A percentile compares a stretch with the other conserved stretches of the same genome.
Conservation (phyloP, 2,329 filamentous ascomycete species). For the Trichoderma sp. region DNA sequence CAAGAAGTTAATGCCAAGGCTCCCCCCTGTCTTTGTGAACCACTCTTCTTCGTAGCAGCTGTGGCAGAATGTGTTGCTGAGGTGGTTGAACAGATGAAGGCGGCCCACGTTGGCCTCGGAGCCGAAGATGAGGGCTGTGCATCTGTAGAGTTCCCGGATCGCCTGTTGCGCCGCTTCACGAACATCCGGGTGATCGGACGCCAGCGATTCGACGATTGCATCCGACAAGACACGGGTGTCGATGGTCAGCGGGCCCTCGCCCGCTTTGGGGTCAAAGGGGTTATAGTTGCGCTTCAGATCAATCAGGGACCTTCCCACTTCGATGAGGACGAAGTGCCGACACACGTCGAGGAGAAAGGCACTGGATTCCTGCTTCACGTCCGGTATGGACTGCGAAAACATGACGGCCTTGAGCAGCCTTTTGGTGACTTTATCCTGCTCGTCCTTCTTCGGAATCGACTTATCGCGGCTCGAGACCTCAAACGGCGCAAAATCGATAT, state of each 20-base stretch:
- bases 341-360: slow-evolving; percentile 78
- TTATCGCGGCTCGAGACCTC: slow-evolving; percentile 76
- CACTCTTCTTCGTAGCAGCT: slow-evolving; percentile 97
- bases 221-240: slow-evolving; percentile 87
- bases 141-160: slow-evolving; percentile 75
- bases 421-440: slow-evolving; percentile 79
- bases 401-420: slow-evolving; percentile 88
- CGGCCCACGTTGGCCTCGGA: slow-evolving; percentile 69
- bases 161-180: slow-evolving; percentile 80
- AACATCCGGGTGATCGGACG: slow-evolving; percentile 79
- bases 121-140: slow-evolving; percentile 78
- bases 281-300: slow-evolving; percentile 75
- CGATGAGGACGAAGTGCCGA: slow-evolving; percentile 86
- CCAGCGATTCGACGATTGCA: slow-evolving; percentile 84
- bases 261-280: slow-evolving; percentile 80
- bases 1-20: slow-evolving; percentile 84
- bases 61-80: slow-evolving; percentile 85
- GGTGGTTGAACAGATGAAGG: slow-evolving; percentile 80
- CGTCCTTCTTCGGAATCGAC: slow-evolving; percentile 83
- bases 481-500: slow-evolving; percentile 70
- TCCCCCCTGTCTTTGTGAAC: slow-evolving; percentile 96
- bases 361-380: slow-evolving; percentile 75
- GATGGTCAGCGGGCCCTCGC: slow-evolving; percentile 84
- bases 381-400: slow-evolving; percentile 78
- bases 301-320: slow-evolving; percentile 82